Evolutionary conservation across 352 stramenopile genomes (phyloP), one percentile per base, ranked within the genome.

Genomic region (Globisporangium spiculum): DNA sequence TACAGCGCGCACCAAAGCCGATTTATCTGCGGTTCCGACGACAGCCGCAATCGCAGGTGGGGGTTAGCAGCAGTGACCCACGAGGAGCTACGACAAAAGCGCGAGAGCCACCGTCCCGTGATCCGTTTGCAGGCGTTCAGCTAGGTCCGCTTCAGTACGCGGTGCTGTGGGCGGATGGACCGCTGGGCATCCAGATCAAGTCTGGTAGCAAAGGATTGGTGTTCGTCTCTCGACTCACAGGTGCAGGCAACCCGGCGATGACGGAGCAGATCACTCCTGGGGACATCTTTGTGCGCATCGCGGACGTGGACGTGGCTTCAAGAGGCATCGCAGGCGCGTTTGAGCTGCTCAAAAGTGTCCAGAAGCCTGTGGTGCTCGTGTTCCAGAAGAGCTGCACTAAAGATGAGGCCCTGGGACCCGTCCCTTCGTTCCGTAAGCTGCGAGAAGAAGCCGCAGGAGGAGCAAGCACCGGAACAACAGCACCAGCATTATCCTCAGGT

Each of bases 151-250:
- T 69, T 32, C 84, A 94, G 68, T 96, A 94, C 72, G 79, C 81
- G 7, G 79, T 96, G 16, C 59, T 91, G 22, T 96, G 88, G 88
- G 71, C 77, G 22, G 81, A 91, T 6, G 88, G 88, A 1, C 83
- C 87, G 4, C 77, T 96, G 5, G 88, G 88, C 10, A 90, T 96
- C 61, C 86, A 94, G 69, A 93, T 96, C 64, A 92, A 89, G 38
- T 81, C 78, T 22, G 89, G 81, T 3, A 79, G 68, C 50, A 76
- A 89, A 54, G 78, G 83, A 6, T 75, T 74, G 16, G 83, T 94
- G n/a, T 78, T 92, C 18, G 82, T 96, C 38, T 83, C 88, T 7
- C 79, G 88, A 27, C 77, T 94, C 36, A 95, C 88, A 6, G 84
- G 84, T 55, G 84, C 80, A 18, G 84, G 84, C 0, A 72, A 80